Evolutionary conservation across 192 early-diverging fungal species (phyloP).

Genomic region (Dimargaris cristalligena): DNA sequence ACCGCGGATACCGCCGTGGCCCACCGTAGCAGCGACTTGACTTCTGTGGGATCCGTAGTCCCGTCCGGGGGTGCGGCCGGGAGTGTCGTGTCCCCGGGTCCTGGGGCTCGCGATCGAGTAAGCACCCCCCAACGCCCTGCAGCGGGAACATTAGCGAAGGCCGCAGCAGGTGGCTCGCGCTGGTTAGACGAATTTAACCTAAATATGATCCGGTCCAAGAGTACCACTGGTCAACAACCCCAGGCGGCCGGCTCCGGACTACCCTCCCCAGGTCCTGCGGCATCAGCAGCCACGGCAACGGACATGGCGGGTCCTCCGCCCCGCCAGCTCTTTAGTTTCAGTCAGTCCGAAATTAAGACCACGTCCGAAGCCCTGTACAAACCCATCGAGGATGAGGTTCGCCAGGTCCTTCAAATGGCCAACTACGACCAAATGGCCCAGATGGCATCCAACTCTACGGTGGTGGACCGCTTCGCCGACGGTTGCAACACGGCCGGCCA

Average conservation of each 20-base stretch:
- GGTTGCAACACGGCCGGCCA: constrained; percentile 20
- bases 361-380: constrained; percentile 10
- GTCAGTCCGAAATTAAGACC: constrained; percentile 9
- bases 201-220: not conserved
- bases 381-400: constrained; percentile 5
- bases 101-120: not conserved
- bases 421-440: not conserved
- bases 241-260: too few species aligned
- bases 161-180: too few species aligned
- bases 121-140: too few species aligned
- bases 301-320: not conserved
- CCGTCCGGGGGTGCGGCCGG: too few species aligned
- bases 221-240: not conserved
- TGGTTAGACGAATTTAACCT: constrained; percentile 5
- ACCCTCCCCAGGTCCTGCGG: too few species aligned
- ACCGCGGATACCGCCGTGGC: constrained; percentile 11
- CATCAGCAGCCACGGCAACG: not conserved
- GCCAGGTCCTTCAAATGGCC: not conserved
- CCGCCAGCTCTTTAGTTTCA: constrained; percentile 6
- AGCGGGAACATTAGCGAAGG: too few species aligned
- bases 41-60: too few species aligned
- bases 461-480: constrained; percentile 6
- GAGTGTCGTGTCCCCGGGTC: not conserved
- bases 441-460: not conserved
- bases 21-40: not conserved